phyloP scores from a whole-genome alignment of 805 yeast genomes.

The Tetrapisispora namnaoensis region DNA sequence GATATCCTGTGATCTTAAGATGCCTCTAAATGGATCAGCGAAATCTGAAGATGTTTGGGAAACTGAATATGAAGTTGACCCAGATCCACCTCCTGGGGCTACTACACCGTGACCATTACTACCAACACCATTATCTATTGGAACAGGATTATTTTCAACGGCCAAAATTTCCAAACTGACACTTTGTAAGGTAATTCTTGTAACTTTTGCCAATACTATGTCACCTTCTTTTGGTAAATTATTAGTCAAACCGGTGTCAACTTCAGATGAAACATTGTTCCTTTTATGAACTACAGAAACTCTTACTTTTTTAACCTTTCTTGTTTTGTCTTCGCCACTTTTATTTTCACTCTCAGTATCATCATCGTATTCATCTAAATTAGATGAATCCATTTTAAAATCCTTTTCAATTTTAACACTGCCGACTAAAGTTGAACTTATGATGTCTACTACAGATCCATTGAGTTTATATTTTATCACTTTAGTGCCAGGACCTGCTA shows the following conservation, averaged over 20 bases:
- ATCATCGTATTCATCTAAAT: slow-evolving; percentile 3
- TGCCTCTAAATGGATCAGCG: slow-evolving; percentile 84
- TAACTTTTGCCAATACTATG: slow-evolving; percentile 65
- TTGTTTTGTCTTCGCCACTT: slow-evolving; percentile 8
- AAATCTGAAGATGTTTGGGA: slow-evolving; percentile 51
- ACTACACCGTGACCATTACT: slow-evolving; percentile 37
- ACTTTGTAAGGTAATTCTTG: slow-evolving; percentile 55
- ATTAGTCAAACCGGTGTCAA: slow-evolving; percentile 29
- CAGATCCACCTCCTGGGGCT: slow-evolving; percentile 48
- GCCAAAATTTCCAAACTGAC: slow-evolving; percentile 70
- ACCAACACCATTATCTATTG: slow-evolving; percentile 59
- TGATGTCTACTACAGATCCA: slow-evolving; percentile 32
- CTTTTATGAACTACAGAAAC: slow-evolving; percentile 25
- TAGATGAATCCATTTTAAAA: slow-evolving; percentile 11
- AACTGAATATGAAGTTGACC: slow-evolving; percentile 35
- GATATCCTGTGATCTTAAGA: slow-evolving; percentile 79
- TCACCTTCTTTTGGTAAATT: slow-evolving; percentile 78
- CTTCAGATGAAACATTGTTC: slow-evolving; percentile 7
- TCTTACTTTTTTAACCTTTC: slow-evolving; percentile 14
- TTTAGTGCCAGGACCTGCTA: slow-evolving; percentile 59
- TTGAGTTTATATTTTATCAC: slow-evolving; percentile 37
- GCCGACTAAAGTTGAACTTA: slow-evolving; percentile 58
- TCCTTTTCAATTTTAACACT: slow-evolving; percentile 31
- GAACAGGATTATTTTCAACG: slow-evolving; percentile 50
- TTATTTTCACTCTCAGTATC: slow-evolving; percentile 9